These are phyloP conservation scores for Aspergillus quadricinctus DNA, from an alignment of 2,329 filamentous ascomycete species.

Conservation along the genomic window DNA sequence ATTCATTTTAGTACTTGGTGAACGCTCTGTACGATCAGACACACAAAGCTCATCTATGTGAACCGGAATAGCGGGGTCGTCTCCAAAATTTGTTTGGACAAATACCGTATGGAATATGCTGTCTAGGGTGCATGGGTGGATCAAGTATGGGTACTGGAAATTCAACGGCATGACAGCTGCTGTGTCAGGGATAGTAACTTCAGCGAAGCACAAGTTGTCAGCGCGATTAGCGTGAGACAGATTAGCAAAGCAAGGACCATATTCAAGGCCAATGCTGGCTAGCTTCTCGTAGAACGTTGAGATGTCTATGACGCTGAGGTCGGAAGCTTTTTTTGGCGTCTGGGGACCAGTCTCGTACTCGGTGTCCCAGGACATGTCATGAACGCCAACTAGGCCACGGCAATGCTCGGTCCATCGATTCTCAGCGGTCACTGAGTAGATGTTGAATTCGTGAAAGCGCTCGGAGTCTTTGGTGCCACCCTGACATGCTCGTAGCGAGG, in stretches of 20 bases:
- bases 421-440: constrained; percentile 17
- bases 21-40: constrained; percentile 2
- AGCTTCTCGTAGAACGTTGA: constrained; percentile 23
- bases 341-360: not conserved
- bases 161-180: constrained; percentile 23
- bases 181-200: constrained; percentile 24
- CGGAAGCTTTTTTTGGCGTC: not conserved
- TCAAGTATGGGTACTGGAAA: constrained; percentile 21
- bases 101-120: constrained; percentile 28
- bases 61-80: constrained; percentile 18
- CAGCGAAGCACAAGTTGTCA: constrained; percentile 11
- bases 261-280: constrained; percentile 21
- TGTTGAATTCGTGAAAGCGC: constrained; percentile 13
- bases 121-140: constrained; percentile 32
- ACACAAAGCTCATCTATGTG: constrained; percentile 18
- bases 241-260: constrained; percentile 27
- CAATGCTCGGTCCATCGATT: constrained; percentile 25
- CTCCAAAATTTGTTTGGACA: constrained; percentile 7
- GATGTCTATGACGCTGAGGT: constrained; percentile 13
- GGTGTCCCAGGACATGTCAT: not conserved
- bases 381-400: constrained; percentile 10
- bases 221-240: constrained; percentile 12
- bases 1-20: constrained; percentile 8
- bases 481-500: constrained; percentile 4
- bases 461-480: not conserved